Evolutionary conservation across 257 asterid genomes (phyloP), one percentile per base, ranked within the genome.

Genomic region (Capsicum rhomboideum): DNA sequence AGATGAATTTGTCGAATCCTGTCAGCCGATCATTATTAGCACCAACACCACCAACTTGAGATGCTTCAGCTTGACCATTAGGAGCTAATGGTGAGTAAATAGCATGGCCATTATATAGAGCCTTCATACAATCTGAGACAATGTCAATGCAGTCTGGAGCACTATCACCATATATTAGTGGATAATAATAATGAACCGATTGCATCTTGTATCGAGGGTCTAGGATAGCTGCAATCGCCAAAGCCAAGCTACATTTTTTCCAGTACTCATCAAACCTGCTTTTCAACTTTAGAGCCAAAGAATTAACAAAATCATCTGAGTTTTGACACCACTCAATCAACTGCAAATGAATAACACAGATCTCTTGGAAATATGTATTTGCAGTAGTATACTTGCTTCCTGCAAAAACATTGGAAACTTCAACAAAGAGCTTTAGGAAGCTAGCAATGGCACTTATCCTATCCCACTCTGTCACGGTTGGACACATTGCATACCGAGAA

Each of bases 181-280:
- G 95, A 84, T 96, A 96, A 89, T 93, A 96, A 79, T 89, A 96
- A 85, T 96, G 97, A 42, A 96, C 98, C 82, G 93, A 87, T 82
- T 90, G 92, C 99, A 94, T 96, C 91, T 96, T 96, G 87, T 77
- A 96, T 42, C 94, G 89, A 0, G 99, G 99, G 86, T 94, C 99
- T 86, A 96, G 88, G 87, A 96, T 92, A 46, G 97, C 96, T 50
- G 98, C 98, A 85, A 96, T 89, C n/a, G 99, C 97, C 95, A 96
- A 91, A 64, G 96, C 94, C 92, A 96, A 88, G 92, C 99, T 96
- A 92, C 99, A 94, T 87, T 93, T 94, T 87, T 93, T 93, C 99
- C 98, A 96, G 89, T 94, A 96, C 23, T 94, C 98, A 61, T 96
- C 99, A 85, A 96, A 96, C 85, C 88, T 92, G 11, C 89, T 87